phyloP scores from a whole-genome alignment of 2,329 filamentous ascomycete species.

The Thermomyces lanuginosus region DNA sequence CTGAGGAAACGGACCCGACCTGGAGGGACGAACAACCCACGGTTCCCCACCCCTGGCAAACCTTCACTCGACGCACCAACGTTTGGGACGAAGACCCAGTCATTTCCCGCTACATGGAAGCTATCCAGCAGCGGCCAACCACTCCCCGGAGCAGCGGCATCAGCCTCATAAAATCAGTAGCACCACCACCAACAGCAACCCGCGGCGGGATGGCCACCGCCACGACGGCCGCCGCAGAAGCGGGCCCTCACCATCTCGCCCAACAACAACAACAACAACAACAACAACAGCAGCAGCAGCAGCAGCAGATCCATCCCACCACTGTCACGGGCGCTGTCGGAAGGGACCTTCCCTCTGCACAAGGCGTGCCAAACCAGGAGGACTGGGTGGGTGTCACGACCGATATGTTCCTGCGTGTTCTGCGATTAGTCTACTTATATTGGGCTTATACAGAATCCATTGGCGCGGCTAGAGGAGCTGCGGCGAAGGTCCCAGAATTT shows the following conservation, averaged over 20 bases:
- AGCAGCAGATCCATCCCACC: constrained; percentile 18
- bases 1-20: constrained; percentile 4
- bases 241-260: constrained; percentile 34
- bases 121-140: constrained; percentile 44
- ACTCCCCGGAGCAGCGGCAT: constrained; percentile 5
- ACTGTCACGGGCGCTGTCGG: not conserved
- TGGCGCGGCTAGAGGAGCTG: constrained; percentile 52
- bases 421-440: constrained; percentile 29
- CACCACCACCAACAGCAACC: constrained; percentile 6
- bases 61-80: constrained; percentile 54
- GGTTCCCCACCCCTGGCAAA: constrained; percentile 44
- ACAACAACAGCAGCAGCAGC: not conserved
- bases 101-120: constrained; percentile 74
- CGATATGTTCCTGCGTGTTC: constrained; percentile 29
- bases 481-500: constrained; percentile 32
- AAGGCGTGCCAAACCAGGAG: constrained; percentile 70
- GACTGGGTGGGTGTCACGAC: constrained; percentile 75
- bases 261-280: not conserved
- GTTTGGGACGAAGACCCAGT: constrained; percentile 87
- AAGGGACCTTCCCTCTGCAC: constrained; percentile 54
- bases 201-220: constrained; percentile 41
- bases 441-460: constrained; percentile 47
- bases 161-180: too few relatives aligned
- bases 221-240: constrained; percentile 66
- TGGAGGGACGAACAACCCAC: constrained; percentile 1